Conservation (phyloP, 768 basidiomycete species). For the Boletus sp. region DNA sequence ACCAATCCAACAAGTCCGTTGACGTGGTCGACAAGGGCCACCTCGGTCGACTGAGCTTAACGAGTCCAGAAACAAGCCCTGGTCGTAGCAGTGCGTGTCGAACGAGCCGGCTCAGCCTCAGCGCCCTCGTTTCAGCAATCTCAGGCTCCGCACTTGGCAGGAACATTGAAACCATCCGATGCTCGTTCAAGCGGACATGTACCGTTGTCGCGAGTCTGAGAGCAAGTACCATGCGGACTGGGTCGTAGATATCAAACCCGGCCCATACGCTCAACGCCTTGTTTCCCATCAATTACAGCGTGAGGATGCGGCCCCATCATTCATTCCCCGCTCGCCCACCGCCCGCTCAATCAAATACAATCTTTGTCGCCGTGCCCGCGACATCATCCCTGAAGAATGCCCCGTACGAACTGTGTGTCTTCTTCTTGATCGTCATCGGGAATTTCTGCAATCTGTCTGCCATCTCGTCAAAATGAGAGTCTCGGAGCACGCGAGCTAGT, state of each 20-base stretch:
- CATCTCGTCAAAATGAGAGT: constrained; percentile 79
- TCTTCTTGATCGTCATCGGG: constrained; percentile 98
- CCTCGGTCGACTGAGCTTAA: background rate
- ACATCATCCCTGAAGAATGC: constrained; percentile 72
- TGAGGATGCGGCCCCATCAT: background rate
- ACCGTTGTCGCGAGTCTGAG: background rate
- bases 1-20: background rate
- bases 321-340: constrained; percentile 1
- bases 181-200: background rate
- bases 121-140: constrained; percentile 1
- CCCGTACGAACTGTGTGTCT: constrained; percentile 85
- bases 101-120: background rate
- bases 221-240: background rate
- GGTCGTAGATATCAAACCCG: background rate
- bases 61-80: background rate
- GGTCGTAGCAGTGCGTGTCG: background rate
- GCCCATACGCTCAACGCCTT: background rate
- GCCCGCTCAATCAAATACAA: constrained; percentile 54
- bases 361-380: constrained; percentile 68
- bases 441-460: constrained; percentile 67
- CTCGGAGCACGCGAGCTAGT: constrained; percentile 83
- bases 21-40: background rate
- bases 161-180: background rate
- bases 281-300: constrained; percentile 12
- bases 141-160: background rate